Conservation (phyloP, 345 rosid species). For the Gossypium thurberi region DNA sequence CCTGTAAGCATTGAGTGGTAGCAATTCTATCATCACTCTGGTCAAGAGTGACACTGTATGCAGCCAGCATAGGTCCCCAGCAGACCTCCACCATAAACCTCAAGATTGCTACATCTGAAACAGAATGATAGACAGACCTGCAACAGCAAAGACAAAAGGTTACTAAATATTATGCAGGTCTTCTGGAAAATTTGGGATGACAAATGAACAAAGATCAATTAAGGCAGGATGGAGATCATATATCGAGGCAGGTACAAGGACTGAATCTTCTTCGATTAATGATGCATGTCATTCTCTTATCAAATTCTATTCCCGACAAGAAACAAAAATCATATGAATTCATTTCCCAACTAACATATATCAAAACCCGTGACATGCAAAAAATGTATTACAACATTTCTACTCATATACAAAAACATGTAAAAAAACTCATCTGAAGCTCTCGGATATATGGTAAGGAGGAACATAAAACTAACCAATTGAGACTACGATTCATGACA, state of each 20-base stretch:
- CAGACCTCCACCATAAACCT: conserved; percentile 98
- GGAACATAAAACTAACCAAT: background rate
- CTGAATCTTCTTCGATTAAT: background rate
- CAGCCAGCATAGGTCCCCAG: conserved; percentile 98
- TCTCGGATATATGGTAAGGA: background rate
- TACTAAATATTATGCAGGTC: conserved; percentile 2
- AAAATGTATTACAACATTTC: background rate
- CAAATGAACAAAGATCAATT: background rate
- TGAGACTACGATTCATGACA: background rate
- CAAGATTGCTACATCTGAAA: conserved; percentile 77
- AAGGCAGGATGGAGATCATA: background rate
- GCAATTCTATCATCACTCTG: conserved; percentile 95
- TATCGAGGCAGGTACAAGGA: background rate
- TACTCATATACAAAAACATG: background rate
- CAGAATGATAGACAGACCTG: conserved; percentile 78
- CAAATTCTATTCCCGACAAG: background rate
- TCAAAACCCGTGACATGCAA: background rate
- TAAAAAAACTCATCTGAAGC: conserved; percentile 5
- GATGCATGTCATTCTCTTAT: background rate
- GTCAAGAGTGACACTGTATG: conserved; percentile 88
- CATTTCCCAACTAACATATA: background rate
- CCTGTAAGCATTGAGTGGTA: conserved; percentile 81
- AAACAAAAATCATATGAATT: background rate
- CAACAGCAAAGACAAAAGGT: conserved; percentile 16
- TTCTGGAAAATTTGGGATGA: background rate